phyloP scores from a whole-genome alignment of 345 rosid genomes.

The Conringia planisiliqua region DNA sequence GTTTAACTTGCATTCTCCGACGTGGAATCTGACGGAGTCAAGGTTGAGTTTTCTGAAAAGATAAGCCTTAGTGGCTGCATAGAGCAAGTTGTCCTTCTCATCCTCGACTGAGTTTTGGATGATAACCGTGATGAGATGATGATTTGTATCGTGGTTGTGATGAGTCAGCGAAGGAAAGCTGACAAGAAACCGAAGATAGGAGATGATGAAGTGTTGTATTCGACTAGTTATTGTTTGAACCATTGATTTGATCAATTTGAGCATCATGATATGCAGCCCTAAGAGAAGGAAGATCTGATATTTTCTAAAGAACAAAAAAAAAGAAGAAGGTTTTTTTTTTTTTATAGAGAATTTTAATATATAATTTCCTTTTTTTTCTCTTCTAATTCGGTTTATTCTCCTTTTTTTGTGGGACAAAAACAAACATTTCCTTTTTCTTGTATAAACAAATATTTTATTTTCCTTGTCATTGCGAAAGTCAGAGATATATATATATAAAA shows the following conservation, averaged over 20 bases:
- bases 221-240: slow-evolving; percentile 35
- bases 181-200: slow-evolving; percentile 21
- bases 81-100: slow-evolving; percentile 35
- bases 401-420: too few relatives aligned
- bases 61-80: slow-evolving; percentile 40
- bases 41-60: slow-evolving; percentile 38
- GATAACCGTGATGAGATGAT: slow-evolving; percentile 22
- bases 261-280: too few relatives aligned
- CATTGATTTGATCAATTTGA: slow-evolving; percentile 20
- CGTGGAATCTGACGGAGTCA: slow-evolving; percentile 23
- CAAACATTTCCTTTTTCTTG: too few relatives aligned
- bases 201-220: slow-evolving; percentile 26
- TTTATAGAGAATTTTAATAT: too few relatives aligned
- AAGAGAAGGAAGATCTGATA: too few relatives aligned
- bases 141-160: neutral
- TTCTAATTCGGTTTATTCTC: too few relatives aligned
- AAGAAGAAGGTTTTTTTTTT: too few relatives aligned
- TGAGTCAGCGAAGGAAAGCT: slow-evolving; percentile 18
- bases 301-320: too few relatives aligned
- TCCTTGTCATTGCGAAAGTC: too few relatives aligned
- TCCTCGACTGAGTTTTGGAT: slow-evolving; percentile 34
- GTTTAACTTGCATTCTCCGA: slow-evolving; percentile 27
- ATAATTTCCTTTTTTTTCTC: too few relatives aligned
- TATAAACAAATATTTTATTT: too few relatives aligned
- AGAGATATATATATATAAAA: too few relatives aligned